These are phyloP conservation scores for Ustanciosporium gigantosporum DNA, from an alignment of 1,284 basidiomycete genomes.

Conservation along the genomic window DNA sequence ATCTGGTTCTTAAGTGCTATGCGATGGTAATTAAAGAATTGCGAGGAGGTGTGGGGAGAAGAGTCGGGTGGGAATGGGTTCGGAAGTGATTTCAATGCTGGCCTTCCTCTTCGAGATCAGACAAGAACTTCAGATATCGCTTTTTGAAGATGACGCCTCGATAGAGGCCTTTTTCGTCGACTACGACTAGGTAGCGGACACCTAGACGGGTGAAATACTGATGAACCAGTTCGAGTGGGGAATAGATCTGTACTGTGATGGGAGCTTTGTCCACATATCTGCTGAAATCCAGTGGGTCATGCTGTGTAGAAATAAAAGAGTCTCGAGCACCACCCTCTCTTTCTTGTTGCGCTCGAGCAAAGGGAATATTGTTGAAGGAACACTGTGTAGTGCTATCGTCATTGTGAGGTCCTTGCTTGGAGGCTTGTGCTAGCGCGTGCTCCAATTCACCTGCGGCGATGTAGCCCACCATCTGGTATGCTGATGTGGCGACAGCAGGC, in stretches of 20 bases:
- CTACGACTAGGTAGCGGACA: slow-evolving; percentile 67
- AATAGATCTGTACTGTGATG: slow-evolving; percentile 77
- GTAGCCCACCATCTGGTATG: slow-evolving; percentile 82
- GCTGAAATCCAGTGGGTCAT: slow-evolving; percentile 72
- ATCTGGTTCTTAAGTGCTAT: no score
- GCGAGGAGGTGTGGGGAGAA: no score
- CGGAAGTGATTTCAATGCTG: no score
- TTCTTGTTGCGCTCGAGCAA: slow-evolving; percentile 18
- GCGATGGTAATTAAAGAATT: no score
- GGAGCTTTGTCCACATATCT: slow-evolving; percentile 90
- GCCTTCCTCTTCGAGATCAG: slow-evolving; percentile 21
- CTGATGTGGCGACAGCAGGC: slow-evolving; percentile 62
- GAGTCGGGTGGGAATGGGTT: neutral
- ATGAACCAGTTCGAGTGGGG: slow-evolving; percentile 84
- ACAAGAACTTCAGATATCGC: slow-evolving; percentile 61
- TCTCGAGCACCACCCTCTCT: slow-evolving; percentile 30
- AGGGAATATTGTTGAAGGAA: slow-evolving; percentile 42
- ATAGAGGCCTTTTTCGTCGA: slow-evolving; percentile 79
- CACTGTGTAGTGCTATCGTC: slow-evolving; percentile 26
- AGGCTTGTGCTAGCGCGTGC: slow-evolving; percentile 67
- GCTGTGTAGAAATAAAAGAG: slow-evolving; percentile 23
- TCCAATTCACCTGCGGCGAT: slow-evolving; percentile 90
- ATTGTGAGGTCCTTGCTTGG: slow-evolving; percentile 5
- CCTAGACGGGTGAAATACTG: slow-evolving; percentile 64
- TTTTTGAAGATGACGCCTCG: slow-evolving; percentile 92